Conservation (phyloP, 208 protist genomes). For the Balamuthia mandrillaris region DNA sequence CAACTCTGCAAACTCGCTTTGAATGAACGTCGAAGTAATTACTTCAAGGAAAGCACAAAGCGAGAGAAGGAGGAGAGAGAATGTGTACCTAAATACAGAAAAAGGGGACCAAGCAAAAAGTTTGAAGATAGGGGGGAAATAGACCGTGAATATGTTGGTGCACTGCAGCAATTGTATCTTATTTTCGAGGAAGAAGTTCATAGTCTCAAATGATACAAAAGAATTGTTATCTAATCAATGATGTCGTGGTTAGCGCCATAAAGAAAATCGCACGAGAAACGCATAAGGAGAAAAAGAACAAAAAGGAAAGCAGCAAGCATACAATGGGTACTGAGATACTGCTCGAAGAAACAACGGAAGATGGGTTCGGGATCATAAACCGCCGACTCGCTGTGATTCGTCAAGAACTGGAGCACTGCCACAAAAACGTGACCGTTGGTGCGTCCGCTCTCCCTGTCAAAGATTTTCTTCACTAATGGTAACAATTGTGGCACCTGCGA, state of each 20-base stretch:
- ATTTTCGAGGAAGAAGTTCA: slow-evolving; percentile 55
- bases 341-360: slow-evolving; percentile 52
- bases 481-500: slow-evolving; percentile 39
- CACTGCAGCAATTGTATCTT: slow-evolving; percentile 39
- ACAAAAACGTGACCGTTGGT: slow-evolving; percentile 45
- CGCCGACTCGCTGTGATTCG: slow-evolving; percentile 44
- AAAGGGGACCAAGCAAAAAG: slow-evolving; percentile 49
- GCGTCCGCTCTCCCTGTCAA: slow-evolving; percentile 11
- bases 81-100: neutral
- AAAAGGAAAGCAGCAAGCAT: neutral
- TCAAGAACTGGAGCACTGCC: slow-evolving; percentile 52
- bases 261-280: neutral
- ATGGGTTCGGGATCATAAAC: slow-evolving; percentile 48
- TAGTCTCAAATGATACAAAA: slow-evolving; percentile 44
- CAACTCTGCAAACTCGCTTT: slow-evolving; percentile 45
- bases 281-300: neutral
- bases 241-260: neutral
- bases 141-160: slow-evolving; percentile 41
- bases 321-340: slow-evolving; percentile 40
- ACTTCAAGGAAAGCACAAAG: neutral
- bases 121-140: slow-evolving; percentile 52
- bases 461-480: slow-evolving; percentile 45
- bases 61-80: neutral
- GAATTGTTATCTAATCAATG: slow-evolving; percentile 42
- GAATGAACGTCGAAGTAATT: too few species aligned